phyloP scores from a whole-genome alignment of 2,329 filamentous ascomycete species.

The Colletotrichum neosansevieriae region DNA sequence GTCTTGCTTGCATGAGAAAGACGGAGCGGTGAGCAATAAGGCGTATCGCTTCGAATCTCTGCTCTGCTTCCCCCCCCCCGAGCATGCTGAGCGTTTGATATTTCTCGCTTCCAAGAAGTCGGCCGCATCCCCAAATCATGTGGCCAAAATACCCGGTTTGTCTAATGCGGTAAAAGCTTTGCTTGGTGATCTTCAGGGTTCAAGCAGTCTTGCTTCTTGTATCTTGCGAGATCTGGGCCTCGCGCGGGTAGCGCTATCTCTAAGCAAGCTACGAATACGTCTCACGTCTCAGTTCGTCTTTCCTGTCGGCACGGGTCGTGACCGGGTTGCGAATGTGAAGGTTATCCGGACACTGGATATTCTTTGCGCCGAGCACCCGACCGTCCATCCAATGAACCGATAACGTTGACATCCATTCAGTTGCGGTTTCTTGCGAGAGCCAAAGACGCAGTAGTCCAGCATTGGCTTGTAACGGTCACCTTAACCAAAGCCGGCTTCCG shows the following conservation, averaged over 20 bases:
- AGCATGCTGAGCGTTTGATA: conserved; percentile 8
- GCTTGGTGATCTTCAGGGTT: conserved; percentile 39
- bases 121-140: conserved; percentile 34
- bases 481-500: conserved; percentile 17
- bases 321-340: background rate
- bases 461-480: background rate
- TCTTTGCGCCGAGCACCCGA: conserved; percentile 27
- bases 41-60: conserved; percentile 34
- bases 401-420: conserved; percentile 2
- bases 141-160: conserved; percentile 26
- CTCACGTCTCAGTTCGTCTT: background rate
- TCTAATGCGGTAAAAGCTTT: conserved; percentile 25
- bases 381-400: conserved; percentile 4
- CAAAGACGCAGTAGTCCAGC: conserved; percentile 28
- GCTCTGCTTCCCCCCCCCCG: background rate
- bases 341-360: conserved; percentile 26
- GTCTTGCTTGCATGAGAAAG: conserved; percentile 35
- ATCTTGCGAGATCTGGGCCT: conserved; percentile 7
- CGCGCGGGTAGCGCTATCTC: conserved; percentile 25
- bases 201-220: conserved; percentile 30
- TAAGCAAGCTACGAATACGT: conserved; percentile 11
- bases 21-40: conserved; percentile 41
- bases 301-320: background rate
- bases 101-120: conserved; percentile 15
- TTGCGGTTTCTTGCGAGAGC: no score